phyloP scores from a whole-genome alignment of 441 rosid species.

The Iberis amara region DNA sequence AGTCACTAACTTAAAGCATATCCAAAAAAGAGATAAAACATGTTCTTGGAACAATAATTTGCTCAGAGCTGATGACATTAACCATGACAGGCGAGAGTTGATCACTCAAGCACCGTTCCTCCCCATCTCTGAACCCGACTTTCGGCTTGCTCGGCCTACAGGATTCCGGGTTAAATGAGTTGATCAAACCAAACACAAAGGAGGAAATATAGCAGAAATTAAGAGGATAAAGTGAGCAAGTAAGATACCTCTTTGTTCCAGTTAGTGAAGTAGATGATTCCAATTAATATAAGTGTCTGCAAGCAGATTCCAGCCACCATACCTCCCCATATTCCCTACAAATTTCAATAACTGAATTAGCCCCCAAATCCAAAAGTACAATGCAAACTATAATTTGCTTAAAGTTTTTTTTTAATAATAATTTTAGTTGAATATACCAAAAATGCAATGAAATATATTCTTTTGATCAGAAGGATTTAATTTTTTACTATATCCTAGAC shows the following conservation, averaged over 20 bases:
- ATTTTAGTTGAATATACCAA: too few species aligned
- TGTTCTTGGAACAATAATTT: background rate
- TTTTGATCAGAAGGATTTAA: too few species aligned
- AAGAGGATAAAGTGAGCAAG: background rate
- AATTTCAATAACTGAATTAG: background rate
- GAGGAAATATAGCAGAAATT: background rate
- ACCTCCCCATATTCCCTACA: constrained; percentile 90
- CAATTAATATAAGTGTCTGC: constrained; percentile 62
- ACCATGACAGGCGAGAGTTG: background rate
- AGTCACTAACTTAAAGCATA: too few species aligned
- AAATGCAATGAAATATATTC: too few species aligned
- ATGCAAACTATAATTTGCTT: background rate
- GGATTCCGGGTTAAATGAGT: background rate
- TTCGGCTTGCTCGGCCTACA: constrained; percentile 73
- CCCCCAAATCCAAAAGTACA: background rate
- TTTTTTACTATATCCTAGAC: too few species aligned
- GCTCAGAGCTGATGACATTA: background rate
- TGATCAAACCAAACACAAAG: constrained; percentile 19
- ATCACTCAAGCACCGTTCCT: constrained; percentile 40
- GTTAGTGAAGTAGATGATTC: constrained; percentile 56
- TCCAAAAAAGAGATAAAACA: too few species aligned
- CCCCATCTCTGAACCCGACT: constrained; percentile 76
- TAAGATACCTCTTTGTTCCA: constrained; percentile 62
- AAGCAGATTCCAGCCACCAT: constrained; percentile 72
- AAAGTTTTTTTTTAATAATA: too few species aligned